Base-by-base conservation (phyloP, 805 yeast genomes). In the Ogataea corticis region DNA sequence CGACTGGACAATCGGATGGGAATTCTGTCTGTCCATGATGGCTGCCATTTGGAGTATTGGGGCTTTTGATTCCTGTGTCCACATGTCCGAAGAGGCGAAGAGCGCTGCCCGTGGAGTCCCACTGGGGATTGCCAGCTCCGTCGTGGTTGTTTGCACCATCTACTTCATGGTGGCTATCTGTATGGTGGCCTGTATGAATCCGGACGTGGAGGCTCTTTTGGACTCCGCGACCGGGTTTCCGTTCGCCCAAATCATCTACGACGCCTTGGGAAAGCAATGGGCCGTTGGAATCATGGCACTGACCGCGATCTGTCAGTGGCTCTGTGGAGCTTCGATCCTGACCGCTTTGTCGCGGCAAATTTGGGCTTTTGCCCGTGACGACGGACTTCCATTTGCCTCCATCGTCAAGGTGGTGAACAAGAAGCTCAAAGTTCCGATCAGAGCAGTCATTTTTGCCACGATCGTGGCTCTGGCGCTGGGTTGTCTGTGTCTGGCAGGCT, bases 31-130 rank as follows among this genome's bases (percentile, higher is more conserved):
- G 17, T 55, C 62, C 3, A 63, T 80, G 54, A 73, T 80, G 77
- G 82, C 87, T 0, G 81, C 82, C 1, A 74, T 83, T 44, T 84
- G 91, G 90, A 82, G 87, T 16, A 82, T 83, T 58, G 85, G 86
- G 19, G 81, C 85, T 0, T 83, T 82, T 61, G 89, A 83, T 61
- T 76, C 85, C 4, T 79, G 83, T 55, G 80, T 83, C 40, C 88
- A 84, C 66, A 78, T 82, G 78, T 71, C 83, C 17, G 90, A 83
- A 61, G 89, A 83, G 61, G 84, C 85, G 15, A 69, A 70, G 43
- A 76, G 81, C 56, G 84, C 88, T 15, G 68, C 80, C 7, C 69
- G 69, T 35, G 78, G 85, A 12, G 82, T 82, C 2, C 88, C 89
- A 5, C 62, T 77, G 34, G 88, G 87, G 33, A 83, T 84, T 34